Evolutionary conservation across 2,329 filamentous ascomycete genomes (phyloP), one percentile per base, ranked within the genome.

Genomic region (Epichloe hybrida): DNA sequence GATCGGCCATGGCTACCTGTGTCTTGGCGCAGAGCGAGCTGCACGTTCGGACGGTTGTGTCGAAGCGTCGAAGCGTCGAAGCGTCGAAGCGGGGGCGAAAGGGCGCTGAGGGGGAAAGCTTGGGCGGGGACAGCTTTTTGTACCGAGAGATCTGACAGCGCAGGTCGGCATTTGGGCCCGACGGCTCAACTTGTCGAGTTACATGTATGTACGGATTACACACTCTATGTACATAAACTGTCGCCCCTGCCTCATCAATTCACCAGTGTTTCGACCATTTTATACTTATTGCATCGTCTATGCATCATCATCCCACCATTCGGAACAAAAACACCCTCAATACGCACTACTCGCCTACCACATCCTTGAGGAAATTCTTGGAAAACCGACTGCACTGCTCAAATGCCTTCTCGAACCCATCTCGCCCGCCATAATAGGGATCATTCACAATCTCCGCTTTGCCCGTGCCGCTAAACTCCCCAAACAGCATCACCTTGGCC

Each of bases 381-480:
- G 86, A 83, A 64, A 94, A 95, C 54, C 84, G 74, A 53, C 75
- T 71, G 55, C 84, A 84, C 73, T 96, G 90, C 69, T 91, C 81
- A 67, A 86, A 97, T n/a, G 89, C 88, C 61, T 76, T 79, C 60
- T 85, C 80, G 63, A 97, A 97, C 2, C 88, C 89, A 58, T 86
- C 78, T 4, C 73, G 70, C 12, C 80, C 88, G n/a, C 88, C 89
- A 66, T 97, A 97, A 69, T 97, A 98, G 13, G 93, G 93, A 66
- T 97, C 93, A 52, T 79, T 72, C 8, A 96, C 82, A 46, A 87
- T 77, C 70, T 95, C 86, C 20, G 77, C 74, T 58, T 69, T 78
- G 52, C 59, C 61, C 36, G 72, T 79, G 4, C 85, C 86, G 61
- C 86, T 89, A 59, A 74, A 81, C 61, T 90, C 85, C 35, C 93